Evolutionary conservation across 1,284 basidiomycete species (phyloP).

Genomic region (Ustilago trichophora): DNA sequence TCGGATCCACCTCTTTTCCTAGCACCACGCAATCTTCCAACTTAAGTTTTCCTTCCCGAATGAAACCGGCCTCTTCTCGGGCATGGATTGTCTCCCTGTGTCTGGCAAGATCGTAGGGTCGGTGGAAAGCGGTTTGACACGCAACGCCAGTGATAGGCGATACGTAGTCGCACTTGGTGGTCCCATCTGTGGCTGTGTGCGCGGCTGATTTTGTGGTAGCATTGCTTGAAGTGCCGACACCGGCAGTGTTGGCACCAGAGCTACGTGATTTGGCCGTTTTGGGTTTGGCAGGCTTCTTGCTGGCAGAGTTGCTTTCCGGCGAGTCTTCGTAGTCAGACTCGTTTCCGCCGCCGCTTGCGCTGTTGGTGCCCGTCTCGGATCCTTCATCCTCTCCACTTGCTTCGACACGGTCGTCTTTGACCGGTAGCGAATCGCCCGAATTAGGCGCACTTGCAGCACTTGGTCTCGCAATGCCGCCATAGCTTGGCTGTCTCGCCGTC

Average conservation of each 20-base stretch:
- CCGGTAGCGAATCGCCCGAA: neutral
- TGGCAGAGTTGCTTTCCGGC: conserved; percentile 6
- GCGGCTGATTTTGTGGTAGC: conserved; percentile 10
- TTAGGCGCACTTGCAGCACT: neutral
- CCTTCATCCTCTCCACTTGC: conserved; percentile 35
- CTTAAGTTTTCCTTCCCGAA: conserved; percentile 54
- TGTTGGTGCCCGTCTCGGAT: conserved; percentile 32
- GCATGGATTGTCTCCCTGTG: conserved; percentile 65
- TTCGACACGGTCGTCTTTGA: conserved; percentile 24
- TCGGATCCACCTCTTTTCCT: conserved; percentile 65
- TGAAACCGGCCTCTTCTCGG: conserved; percentile 58
- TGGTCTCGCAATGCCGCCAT: no score
- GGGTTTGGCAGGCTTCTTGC: conserved; percentile 4
- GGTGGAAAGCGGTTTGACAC: conserved; percentile 64
- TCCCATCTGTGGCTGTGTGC: conserved; percentile 18
- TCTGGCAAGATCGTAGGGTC: conserved; percentile 63
- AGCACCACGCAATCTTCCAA: conserved; percentile 60
- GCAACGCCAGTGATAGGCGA: conserved; percentile 53
- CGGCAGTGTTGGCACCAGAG: neutral
- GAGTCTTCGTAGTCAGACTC: conserved; percentile 45
- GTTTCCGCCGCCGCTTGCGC: conserved; percentile 15
- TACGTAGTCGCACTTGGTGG: conserved; percentile 63
- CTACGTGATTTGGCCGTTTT: no score
- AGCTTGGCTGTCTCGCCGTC: no score
- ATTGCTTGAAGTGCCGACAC: neutral